Evolutionary conservation across 805 yeast species (phyloP), one percentile per base, ranked within the genome.

Genomic region (Starmerella stigmatis): DNA sequence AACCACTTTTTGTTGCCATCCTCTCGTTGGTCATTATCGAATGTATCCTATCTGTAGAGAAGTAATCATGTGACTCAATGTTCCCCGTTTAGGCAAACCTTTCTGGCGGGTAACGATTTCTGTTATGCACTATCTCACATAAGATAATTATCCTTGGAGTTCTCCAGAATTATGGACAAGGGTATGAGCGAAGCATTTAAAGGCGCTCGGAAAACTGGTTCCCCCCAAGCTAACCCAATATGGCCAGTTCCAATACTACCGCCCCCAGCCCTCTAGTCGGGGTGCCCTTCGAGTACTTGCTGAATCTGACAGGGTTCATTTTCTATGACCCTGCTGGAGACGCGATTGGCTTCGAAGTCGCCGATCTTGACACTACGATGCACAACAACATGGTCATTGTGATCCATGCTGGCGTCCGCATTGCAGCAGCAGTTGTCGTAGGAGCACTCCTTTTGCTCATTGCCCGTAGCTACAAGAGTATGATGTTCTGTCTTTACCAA

Each of bases 401-500:
- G 3, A 45, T 54, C 19, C 50, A 50, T 17, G 33, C 45, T 17
- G 82, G 84, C 11, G 69, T 72, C 2, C 68, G 81, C 49, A 63
- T 79, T 30, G 85, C 85, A 12, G 69, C 78, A 32, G 70, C 76
- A 2, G 62, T 65, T 6, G 48, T 73, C 2, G 69, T 78, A 5
- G 57, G 74, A 43, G 60, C 72, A 11, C 59, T 68, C 5, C 60
- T 73, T 12, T 53, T 70, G 5, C 62, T 78, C 34, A 68, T 72
- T 55, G 59, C 78, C 47, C 72, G 70, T 44, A 74, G 72, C 47
- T 75, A 70, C 54, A 70, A 62, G 19, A 75, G 88, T 0, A 83
- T 86, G 7, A 74, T 86, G 23, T 89, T 85, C 60, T 60, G 78
- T n/a, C 63, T 86, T 36, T 86, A 88, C 61, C 78, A 78, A 58